phyloP scores from a whole-genome alignment of 106 monocot genomes.

The Platanthera zijinensis region DNA sequence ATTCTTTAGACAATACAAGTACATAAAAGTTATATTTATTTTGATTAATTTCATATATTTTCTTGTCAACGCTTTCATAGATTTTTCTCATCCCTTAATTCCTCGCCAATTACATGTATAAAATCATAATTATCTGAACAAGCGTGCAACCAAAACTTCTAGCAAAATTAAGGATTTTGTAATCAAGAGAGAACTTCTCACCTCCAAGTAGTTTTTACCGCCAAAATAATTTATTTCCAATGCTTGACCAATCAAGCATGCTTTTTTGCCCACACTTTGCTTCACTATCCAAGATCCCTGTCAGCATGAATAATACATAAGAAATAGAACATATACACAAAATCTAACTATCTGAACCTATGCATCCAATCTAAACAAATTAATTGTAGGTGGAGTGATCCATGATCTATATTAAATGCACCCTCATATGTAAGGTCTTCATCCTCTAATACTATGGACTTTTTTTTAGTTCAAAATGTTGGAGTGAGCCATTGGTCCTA shows the following conservation, averaged over 20 bases:
- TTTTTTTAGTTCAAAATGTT: no score
- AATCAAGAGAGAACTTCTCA: constrained; percentile 8
- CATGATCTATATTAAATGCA: no score
- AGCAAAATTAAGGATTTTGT: neutral
- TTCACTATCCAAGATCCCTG: constrained; percentile 98
- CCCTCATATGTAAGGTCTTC: no score
- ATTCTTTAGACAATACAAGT: neutral
- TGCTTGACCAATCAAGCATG: constrained; percentile 86
- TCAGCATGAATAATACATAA: constrained; percentile 4
- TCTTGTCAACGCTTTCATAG: neutral
- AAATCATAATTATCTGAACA: neutral
- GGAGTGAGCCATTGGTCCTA: no score
- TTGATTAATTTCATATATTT: neutral
- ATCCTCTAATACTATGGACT: no score
- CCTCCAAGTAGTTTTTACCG: constrained; percentile 88
- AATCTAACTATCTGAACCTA: no score
- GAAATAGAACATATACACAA: neutral
- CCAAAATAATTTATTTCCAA: constrained; percentile 75
- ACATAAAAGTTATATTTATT: neutral
- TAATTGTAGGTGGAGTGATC: no score
- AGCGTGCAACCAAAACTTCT: neutral
- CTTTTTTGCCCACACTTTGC: constrained; percentile 96
- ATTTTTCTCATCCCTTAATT: no score
- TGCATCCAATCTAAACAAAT: no score
- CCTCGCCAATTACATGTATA: neutral